These are phyloP conservation scores for Pseudonectria foliicola DNA, from an alignment of 2,329 filamentous ascomycete genomes.

Conservation along the genomic window DNA sequence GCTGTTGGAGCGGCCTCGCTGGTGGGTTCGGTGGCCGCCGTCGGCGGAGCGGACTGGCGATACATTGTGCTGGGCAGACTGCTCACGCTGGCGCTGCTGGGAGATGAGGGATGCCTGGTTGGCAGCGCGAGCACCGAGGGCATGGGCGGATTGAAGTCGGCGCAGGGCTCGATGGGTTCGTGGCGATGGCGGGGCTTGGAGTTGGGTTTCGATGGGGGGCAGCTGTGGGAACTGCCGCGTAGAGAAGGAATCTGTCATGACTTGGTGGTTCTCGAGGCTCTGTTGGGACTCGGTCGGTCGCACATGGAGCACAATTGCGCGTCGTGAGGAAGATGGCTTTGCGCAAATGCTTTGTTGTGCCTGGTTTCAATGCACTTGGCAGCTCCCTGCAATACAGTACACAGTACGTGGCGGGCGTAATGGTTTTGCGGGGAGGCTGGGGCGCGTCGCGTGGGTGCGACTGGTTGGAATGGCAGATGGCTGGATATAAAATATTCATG, in stretches of 20 bases:
- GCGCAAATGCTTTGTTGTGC: too few species aligned
- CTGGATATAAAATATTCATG: too few species aligned
- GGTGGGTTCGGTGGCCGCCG: conserved; percentile 34
- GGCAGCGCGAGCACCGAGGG: conserved; percentile 49
- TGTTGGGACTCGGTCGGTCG: conserved; percentile 4
- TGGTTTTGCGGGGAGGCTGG: too few species aligned
- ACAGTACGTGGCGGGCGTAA: too few species aligned
- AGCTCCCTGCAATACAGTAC: too few species aligned
- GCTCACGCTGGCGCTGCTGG: conserved; percentile 51
- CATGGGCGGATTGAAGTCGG: conserved; percentile 69
- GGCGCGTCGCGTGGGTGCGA: too few species aligned
- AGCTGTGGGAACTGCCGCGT: conserved; percentile 3
- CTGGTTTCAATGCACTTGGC: too few species aligned
- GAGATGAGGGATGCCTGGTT: conserved; percentile 51
- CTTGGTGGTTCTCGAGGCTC: conserved; percentile 8
- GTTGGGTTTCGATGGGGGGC: conserved; percentile 31
- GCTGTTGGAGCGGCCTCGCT: conserved; percentile 64
- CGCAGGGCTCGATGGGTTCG: conserved; percentile 61
- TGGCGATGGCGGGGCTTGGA: conserved; percentile 52
- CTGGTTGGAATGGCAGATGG: too few species aligned
- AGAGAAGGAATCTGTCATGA: conserved; percentile 17
- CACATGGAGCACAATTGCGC: neutral
- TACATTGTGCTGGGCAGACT: conserved; percentile 24
- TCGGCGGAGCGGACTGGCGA: conserved; percentile 24
- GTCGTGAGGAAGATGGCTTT: neutral